phyloP scores from a whole-genome alignment of 192 early-diverging fungal species.

The Backusella luteola region DNA sequence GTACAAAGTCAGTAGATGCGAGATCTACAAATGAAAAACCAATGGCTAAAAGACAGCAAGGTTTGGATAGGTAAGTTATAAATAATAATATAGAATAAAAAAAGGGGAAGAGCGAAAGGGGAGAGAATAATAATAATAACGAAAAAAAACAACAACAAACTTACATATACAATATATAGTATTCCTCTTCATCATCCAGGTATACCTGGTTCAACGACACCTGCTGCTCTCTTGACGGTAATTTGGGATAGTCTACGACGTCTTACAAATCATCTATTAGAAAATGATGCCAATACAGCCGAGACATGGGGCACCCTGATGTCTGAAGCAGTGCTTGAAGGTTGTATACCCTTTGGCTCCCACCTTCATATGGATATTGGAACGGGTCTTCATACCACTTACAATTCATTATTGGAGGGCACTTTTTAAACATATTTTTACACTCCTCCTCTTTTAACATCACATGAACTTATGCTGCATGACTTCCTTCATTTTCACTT shows the following conservation, averaged over 20 bases:
- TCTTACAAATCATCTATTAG: conserved; percentile 34
- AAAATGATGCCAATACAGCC: conserved; percentile 35
- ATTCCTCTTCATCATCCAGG: conserved; percentile 40
- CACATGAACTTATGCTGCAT: conserved; percentile 6
- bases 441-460: not conserved
- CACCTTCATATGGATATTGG: conserved; percentile 39
- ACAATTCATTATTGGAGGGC: conserved; percentile 11
- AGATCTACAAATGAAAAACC: not conserved
- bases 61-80: conserved; percentile 15
- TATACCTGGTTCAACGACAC: conserved; percentile 19
- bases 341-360: conserved; percentile 35
- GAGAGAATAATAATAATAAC: not conserved
- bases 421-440: not conserved
- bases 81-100: not conserved
- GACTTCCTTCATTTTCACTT: not conserved
- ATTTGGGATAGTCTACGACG: conserved; percentile 34
- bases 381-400: conserved; percentile 7
- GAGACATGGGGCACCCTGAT: conserved; percentile 30
- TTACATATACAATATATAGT: conserved; percentile 9
- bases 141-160: not conserved
- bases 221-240: conserved; percentile 26
- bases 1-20: not conserved
- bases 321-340: conserved; percentile 36
- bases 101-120: not conserved
- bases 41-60: not conserved